phyloP scores from a whole-genome alignment of 2,329 filamentous ascomycete species.

The Bisporella sp. region DNA sequence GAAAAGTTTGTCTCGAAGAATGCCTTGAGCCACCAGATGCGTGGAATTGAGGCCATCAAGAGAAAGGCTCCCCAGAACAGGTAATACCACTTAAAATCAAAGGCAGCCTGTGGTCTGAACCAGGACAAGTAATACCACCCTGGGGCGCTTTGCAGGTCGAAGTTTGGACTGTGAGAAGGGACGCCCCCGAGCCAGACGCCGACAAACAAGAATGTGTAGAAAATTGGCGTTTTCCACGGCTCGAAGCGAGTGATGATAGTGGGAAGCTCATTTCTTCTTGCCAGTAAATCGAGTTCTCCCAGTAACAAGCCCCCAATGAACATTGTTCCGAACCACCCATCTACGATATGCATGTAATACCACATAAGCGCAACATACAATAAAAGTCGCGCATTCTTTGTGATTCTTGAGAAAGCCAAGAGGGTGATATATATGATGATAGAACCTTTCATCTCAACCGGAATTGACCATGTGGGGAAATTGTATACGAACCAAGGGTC shows the following conservation, averaged over 20 bases:
- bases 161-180: slow-evolving; percentile 44
- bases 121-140: slow-evolving; percentile 37
- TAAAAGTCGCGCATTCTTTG: slow-evolving; percentile 45
- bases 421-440: slow-evolving; percentile 52
- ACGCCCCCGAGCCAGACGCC: slow-evolving; percentile 54
- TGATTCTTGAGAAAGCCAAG: slow-evolving; percentile 47
- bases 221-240: slow-evolving; percentile 43
- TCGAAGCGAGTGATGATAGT: slow-evolving; percentile 37
- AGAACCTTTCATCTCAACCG: slow-evolving; percentile 57
- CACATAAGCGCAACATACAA: slow-evolving; percentile 45
- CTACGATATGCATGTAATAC: slow-evolving; percentile 63
- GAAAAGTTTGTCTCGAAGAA: slow-evolving; percentile 53
- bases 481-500: slow-evolving; percentile 52
- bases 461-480: slow-evolving; percentile 51
- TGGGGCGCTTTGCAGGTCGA: slow-evolving; percentile 44
- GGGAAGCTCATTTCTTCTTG: slow-evolving; percentile 43
- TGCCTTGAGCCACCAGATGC: slow-evolving; percentile 48
- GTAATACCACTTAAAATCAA: slow-evolving; percentile 62
- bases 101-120: slow-evolving; percentile 59
- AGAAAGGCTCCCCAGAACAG: slow-evolving; percentile 54
- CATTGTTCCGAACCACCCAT: slow-evolving; percentile 55
- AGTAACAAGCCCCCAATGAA: slow-evolving; percentile 56
- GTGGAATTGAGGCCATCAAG: slow-evolving; percentile 47
- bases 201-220: slow-evolving; percentile 42
- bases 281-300: slow-evolving; percentile 52